These are phyloP conservation scores for Sporobolomyces roseus DNA, from an alignment of 768 basidiomycete genomes.

Conservation along the genomic window DNA sequence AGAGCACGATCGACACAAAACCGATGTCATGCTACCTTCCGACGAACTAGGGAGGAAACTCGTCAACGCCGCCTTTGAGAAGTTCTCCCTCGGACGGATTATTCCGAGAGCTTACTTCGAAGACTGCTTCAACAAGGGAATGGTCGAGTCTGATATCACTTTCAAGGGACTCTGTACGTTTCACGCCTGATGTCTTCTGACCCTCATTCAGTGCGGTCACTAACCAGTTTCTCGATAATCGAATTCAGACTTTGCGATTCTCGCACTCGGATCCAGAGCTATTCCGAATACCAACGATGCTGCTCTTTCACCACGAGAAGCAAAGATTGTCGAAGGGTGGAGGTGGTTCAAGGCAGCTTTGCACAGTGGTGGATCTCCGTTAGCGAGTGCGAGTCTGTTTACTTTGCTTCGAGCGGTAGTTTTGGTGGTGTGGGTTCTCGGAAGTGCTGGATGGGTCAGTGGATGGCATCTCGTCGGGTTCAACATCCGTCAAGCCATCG, in stretches of 20 bases:
- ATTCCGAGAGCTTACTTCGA: slow-evolving; percentile 71
- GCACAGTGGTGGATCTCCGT: neutral
- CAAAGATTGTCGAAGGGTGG: slow-evolving; percentile 11
- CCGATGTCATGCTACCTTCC: slow-evolving; percentile 55
- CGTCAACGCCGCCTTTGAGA: slow-evolving; percentile 63
- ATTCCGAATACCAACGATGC: slow-evolving; percentile 60
- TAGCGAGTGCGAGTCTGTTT: slow-evolving; percentile 1
- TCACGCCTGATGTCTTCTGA: no score
- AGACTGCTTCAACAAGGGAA: slow-evolving; percentile 53
- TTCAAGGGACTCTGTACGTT: slow-evolving; percentile 59
- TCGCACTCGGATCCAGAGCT: slow-evolving; percentile 62
- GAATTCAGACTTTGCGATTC: slow-evolving; percentile 62
- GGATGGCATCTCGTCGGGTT: slow-evolving; percentile 35
- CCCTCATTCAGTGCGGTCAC: no score
- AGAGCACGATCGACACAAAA: slow-evolving; percentile 36
- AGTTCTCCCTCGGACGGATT: slow-evolving; percentile 61
- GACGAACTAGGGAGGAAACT: slow-evolving; percentile 57
- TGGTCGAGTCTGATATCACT: slow-evolving; percentile 55
- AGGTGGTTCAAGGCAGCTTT: slow-evolving; percentile 6
- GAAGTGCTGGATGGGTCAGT: slow-evolving; percentile 45
- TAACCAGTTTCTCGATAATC: no score
- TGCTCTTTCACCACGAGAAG: slow-evolving; percentile 46
- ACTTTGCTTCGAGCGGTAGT: slow-evolving; percentile 52
- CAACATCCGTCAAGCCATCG: slow-evolving; percentile 62
- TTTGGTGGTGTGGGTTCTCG: slow-evolving; percentile 46